Conservation (phyloP, 441 rosid species). For the Erodium trifolium region DNA sequence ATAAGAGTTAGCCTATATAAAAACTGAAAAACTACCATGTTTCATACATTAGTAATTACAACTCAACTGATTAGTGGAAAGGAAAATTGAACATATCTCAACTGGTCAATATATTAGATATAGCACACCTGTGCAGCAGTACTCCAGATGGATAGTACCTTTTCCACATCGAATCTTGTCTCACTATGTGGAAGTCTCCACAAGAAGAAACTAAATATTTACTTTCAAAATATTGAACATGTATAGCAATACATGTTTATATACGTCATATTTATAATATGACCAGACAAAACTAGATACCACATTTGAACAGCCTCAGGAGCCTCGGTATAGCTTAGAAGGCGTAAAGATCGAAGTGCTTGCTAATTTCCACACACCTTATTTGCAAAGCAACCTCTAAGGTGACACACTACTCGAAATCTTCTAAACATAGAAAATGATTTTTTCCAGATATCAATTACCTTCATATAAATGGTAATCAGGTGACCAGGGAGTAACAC, state of each 20-base stretch:
- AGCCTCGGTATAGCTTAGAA: neutral
- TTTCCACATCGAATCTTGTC: neutral
- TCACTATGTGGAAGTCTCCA: neutral
- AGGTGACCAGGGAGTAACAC: conserved; percentile 93
- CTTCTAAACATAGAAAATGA: neutral
- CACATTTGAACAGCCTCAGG: neutral
- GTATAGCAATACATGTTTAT: neutral
- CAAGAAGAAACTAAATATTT: neutral
- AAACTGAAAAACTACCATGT: neutral
- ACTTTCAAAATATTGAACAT: neutral
- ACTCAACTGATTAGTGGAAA: neutral
- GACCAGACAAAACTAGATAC: neutral
- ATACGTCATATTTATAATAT: neutral
- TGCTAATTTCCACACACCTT: neutral
- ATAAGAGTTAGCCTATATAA: neutral
- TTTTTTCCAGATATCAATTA: conserved; percentile 16
- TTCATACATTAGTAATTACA: neutral
- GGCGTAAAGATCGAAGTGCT: neutral
- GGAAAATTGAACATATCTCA: neutral
- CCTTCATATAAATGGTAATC: conserved; percentile 84
- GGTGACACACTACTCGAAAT: neutral
- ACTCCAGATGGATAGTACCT: neutral
- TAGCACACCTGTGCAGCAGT: neutral
- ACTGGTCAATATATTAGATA: neutral
- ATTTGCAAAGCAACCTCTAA: neutral